Percentiles rank a stretch among this genome's conserved stretches.
These are phyloP conservation scores for Epichloe uncinata DNA, from an alignment of 2,329 filamentous ascomycete genomes.

Conservation along the genomic window DNA sequence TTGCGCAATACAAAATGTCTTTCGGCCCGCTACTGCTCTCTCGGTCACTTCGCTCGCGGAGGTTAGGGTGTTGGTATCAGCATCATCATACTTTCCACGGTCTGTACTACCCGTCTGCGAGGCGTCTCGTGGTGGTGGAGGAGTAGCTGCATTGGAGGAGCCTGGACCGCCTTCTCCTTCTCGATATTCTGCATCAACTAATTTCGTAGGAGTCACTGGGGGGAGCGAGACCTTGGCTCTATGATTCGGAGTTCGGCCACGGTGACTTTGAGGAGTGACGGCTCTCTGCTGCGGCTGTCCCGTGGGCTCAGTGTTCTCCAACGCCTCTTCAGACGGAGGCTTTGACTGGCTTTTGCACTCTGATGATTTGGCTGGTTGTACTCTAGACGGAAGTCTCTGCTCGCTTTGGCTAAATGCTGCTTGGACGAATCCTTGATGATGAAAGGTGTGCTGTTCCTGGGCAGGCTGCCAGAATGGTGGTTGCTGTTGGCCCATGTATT, in stretches of 20 bases:
- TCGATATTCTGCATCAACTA: not conserved
- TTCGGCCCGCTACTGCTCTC: not conserved
- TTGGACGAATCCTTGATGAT: not conserved
- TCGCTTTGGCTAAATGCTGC: not conserved
- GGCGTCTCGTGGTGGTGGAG: not conserved
- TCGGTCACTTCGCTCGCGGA: not conserved
- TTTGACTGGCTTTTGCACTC: conserved; percentile 15
- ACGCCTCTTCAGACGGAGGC: conserved; percentile 15
- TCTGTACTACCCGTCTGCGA: not conserved
- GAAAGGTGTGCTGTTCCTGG: not conserved
- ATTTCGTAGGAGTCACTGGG: not conserved
- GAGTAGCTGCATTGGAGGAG: not conserved
- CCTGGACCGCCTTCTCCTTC: not conserved
- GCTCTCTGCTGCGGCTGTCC: not conserved
- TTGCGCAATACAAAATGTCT: not conserved
- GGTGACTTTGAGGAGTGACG: conserved; percentile 5
- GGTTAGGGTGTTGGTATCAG: not conserved
- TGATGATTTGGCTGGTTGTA: not conserved
- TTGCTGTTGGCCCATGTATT: not conserved
- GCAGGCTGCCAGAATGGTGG: not conserved
- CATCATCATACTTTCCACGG: not conserved
- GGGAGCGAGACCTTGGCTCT: conserved; percentile 13
- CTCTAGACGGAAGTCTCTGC: not conserved
- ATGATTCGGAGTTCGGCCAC: conserved; percentile 1
- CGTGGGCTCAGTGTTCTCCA: conserved; percentile 6